Percentiles rank a stretch among this genome's conserved stretches.
Conservation (phyloP, 371 early-diverging fungal genomes). For the Actinomortierella ambigua region DNA sequence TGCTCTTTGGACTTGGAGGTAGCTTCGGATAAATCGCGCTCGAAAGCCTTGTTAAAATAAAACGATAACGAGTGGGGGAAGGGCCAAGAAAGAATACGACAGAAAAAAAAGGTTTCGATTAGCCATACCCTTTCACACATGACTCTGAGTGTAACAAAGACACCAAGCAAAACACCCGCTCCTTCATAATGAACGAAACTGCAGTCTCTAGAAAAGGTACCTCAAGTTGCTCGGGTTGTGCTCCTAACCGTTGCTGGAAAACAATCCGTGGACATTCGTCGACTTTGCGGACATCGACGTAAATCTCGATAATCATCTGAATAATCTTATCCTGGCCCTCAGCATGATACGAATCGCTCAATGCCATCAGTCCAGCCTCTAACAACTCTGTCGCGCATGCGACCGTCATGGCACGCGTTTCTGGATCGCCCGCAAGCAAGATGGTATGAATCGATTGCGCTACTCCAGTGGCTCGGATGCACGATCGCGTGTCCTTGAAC, state of each 20-base stretch:
- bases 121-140: not conserved
- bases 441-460: slow-evolving; percentile 33
- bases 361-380: slow-evolving; percentile 47
- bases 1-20: slow-evolving; percentile 41
- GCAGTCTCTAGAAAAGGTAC: slow-evolving; percentile 15
- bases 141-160: not conserved
- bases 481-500: slow-evolving; percentile 48
- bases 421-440: slow-evolving; percentile 24
- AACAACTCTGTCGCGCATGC: slow-evolving; percentile 41
- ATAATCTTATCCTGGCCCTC: slow-evolving; percentile 53
- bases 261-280: slow-evolving; percentile 44
- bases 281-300: slow-evolving; percentile 44
- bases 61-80: no score
- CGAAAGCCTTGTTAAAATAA: no score
- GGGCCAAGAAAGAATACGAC: not conserved
- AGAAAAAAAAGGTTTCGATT: no score
- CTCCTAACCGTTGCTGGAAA: slow-evolving; percentile 46
- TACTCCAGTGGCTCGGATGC: slow-evolving; percentile 30
- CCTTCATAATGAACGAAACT: no score
- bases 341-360: slow-evolving; percentile 59
- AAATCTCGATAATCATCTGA: slow-evolving; percentile 52
- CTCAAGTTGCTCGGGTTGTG: slow-evolving; percentile 35
- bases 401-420: slow-evolving; percentile 31
- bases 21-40: slow-evolving; percentile 16
- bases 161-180: not conserved